phyloP scores from a whole-genome alignment of 176 grass and related monocot species.

The Elaeis guineensis region DNA sequence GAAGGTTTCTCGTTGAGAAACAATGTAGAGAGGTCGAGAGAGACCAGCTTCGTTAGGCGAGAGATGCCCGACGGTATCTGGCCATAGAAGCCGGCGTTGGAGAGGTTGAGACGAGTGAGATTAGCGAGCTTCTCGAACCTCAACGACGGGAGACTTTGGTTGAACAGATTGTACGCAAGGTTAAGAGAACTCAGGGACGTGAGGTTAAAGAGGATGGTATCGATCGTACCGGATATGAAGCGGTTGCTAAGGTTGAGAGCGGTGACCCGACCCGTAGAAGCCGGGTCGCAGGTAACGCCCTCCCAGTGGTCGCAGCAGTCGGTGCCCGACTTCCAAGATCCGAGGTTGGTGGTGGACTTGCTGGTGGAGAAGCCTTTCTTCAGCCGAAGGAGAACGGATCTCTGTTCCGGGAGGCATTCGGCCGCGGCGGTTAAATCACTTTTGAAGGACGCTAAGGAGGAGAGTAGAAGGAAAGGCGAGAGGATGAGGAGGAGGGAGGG shows the following conservation, averaged over 20 bases:
- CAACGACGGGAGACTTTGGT: conserved; percentile 15
- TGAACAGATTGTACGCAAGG: conserved; percentile 33
- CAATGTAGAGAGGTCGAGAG: conserved; percentile 30
- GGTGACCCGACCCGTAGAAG: conserved; percentile 10
- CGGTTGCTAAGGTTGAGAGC: conserved; percentile 24
- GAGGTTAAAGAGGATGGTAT: conserved; percentile 26
- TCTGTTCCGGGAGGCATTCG: conserved; percentile 31
- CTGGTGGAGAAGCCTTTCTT: conserved; percentile 22
- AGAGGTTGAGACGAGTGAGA: conserved; percentile 46
- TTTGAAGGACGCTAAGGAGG: background rate
- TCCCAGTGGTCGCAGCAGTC: conserved; percentile 40
- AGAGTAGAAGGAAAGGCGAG: background rate
- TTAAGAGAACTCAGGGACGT: conserved; percentile 26
- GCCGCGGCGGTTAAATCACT: background rate
- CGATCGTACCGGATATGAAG: conserved; percentile 11
- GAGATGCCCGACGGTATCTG: conserved; percentile 29
- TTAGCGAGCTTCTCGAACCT: conserved; percentile 32
- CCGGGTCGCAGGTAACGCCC: conserved; percentile 22
- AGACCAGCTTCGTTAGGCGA: conserved; percentile 24
- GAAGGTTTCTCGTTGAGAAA: background rate
- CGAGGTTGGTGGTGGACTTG: background rate
- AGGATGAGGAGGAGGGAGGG: background rate
- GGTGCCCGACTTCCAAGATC: conserved; percentile 15
- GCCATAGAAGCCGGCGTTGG: conserved; percentile 28
- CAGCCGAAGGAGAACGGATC: conserved; percentile 20